These are phyloP conservation scores for Scenedesmus sp. DNA, from an alignment of 163 green algal genomes.

Conservation along the genomic window DNA sequence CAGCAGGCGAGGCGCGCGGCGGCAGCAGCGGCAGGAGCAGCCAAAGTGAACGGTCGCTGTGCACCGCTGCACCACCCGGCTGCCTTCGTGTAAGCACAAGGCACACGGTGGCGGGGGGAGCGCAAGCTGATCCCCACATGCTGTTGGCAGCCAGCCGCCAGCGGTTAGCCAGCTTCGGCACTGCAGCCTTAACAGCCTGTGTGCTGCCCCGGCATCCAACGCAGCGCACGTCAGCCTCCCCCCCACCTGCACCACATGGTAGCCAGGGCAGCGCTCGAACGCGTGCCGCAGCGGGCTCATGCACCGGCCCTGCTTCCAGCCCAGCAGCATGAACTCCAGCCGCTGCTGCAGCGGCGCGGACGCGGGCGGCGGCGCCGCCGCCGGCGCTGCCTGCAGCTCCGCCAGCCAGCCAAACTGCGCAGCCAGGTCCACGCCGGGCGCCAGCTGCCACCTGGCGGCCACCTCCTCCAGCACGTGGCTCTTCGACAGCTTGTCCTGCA, in stretches of 20 bases:
- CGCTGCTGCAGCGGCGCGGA: slow-evolving; percentile 8
- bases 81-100: too few species aligned
- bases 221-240: background rate
- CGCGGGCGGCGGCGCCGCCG: background rate
- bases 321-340: slow-evolving; percentile 40
- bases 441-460: background rate
- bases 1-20: background rate
- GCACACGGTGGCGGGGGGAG: too few species aligned
- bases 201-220: too few species aligned
- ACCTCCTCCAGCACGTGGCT: background rate
- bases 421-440: background rate
- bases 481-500: slow-evolving; percentile 3
- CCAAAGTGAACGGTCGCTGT: too few species aligned
- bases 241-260: slow-evolving; percentile 19
- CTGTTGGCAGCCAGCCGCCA: too few species aligned
- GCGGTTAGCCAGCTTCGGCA: too few species aligned
- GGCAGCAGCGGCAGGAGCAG: background rate
- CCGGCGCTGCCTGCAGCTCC: background rate
- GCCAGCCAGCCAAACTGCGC: slow-evolving; percentile 41
- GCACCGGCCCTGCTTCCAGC: slow-evolving; percentile 4
- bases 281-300: slow-evolving; percentile 7
- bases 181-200: too few species aligned
- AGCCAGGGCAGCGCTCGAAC: slow-evolving; percentile 20
- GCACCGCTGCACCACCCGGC: too few species aligned
- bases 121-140: too few species aligned